A percentile compares a stretch with the other conserved stretches of the same genome.
Conservation (phyloP, 768 basidiomycete genomes). For the Pisolithus sp. region DNA sequence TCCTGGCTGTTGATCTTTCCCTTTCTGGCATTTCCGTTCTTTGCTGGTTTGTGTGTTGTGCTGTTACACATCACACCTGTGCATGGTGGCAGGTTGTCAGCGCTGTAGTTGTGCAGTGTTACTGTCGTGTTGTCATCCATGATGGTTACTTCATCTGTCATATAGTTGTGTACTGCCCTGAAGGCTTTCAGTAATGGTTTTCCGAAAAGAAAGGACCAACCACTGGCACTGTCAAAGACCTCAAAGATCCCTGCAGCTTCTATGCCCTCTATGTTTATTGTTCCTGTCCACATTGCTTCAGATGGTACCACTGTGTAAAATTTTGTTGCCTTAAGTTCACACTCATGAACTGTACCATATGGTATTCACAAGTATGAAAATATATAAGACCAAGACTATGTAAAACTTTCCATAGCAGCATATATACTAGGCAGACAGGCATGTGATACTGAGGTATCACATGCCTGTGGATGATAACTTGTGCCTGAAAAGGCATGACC, state of each 20-base stretch:
- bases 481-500: too few relatives aligned
- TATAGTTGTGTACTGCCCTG: conserved; percentile 21
- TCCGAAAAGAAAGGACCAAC: conserved; percentile 25
- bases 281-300: conserved; percentile 6
- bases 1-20: too few relatives aligned
- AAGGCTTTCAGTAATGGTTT: conserved; percentile 20
- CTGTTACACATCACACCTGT: background rate
- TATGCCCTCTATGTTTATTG: background rate
- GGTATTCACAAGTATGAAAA: too few relatives aligned
- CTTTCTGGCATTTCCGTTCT: too few relatives aligned
- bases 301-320: background rate
- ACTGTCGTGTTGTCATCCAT: too few relatives aligned
- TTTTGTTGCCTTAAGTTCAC: too few relatives aligned
- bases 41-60: background rate
- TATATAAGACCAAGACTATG: too few relatives aligned
- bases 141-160: conserved; percentile 2
- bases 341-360: too few relatives aligned
- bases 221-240: conserved; percentile 15
- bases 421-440: too few relatives aligned
- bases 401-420: too few relatives aligned
- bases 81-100: background rate
- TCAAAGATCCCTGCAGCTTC: background rate
- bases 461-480: too few relatives aligned
- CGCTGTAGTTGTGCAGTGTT: background rate
- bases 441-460: too few relatives aligned